Evolutionary conservation across 352 stramenopile genomes (phyloP).

Genomic region (Phytophthora nicotianae): DNA sequence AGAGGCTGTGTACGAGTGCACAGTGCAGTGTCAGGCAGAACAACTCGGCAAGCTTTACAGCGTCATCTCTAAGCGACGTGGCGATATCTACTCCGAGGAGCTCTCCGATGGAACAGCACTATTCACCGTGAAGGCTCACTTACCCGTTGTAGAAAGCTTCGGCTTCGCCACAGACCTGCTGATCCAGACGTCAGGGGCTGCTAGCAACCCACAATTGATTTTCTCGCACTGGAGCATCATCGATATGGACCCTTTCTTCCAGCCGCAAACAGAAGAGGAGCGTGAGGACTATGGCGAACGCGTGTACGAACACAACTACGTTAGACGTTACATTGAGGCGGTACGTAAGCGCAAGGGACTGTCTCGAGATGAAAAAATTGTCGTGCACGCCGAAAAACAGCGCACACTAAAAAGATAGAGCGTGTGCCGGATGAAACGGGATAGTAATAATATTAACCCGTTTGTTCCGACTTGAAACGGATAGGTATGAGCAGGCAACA

Average conservation of each 20-base stretch:
- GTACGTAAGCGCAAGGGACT: slow-evolving; percentile 95
- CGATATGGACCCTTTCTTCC: slow-evolving; percentile 96
- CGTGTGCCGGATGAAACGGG: not conserved
- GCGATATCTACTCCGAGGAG: slow-evolving; percentile 90
- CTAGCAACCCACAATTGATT: slow-evolving; percentile 95
- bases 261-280: slow-evolving; percentile 95
- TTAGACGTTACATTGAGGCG: slow-evolving; percentile 94
- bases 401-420: slow-evolving; percentile 2
- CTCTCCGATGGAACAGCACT: slow-evolving; percentile 93
- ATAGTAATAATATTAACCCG: slow-evolving; percentile 1
- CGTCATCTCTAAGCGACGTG: slow-evolving; percentile 93
- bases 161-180: slow-evolving; percentile 93
- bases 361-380: slow-evolving; percentile 94
- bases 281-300: slow-evolving; percentile 95
- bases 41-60: slow-evolving; percentile 95
- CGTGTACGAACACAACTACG: slow-evolving; percentile 93
- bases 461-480: slow-evolving; percentile 8
- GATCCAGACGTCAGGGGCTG: slow-evolving; percentile 94
- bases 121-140: slow-evolving; percentile 92
- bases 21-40: slow-evolving; percentile 86
- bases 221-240: slow-evolving; percentile 96
- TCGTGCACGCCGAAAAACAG: slow-evolving; percentile 91
- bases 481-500: slow-evolving; percentile 1
- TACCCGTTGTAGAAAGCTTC: slow-evolving; percentile 96
- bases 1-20: slow-evolving; percentile 91